Base-by-base conservation (phyloP, 176 grass and related monocot genomes). In the Oryza punctata region DNA sequence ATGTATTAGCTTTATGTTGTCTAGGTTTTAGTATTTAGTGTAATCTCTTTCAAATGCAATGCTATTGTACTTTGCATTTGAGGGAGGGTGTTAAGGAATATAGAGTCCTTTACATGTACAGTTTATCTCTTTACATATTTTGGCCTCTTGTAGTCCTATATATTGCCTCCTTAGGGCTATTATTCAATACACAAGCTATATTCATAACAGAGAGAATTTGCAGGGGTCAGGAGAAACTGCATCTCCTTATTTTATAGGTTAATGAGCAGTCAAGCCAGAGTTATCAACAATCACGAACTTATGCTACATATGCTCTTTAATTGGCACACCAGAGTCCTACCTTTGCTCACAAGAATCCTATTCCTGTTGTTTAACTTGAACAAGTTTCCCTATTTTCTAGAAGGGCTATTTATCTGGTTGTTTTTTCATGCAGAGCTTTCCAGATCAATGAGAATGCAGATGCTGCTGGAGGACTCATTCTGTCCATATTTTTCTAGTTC, bases 371-470 rank as follows among this genome's bases (percentile, higher is more conserved):
- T 70, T 65, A 25, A 3, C 27, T 70, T 0, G 38, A 70, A 41
- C 3, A 77, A 1, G 29, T 0, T 77, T 29, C 50, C 64, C 7
- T 63, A 65, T n/a, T 28, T 19, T 21, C 14, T 25, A 2, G 1
- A 65, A 26, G 37, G 3, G 33, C 26, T 21, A 15, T 81, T 44
- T 52, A 50, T 81, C 54, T 85, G 45, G 23, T 65, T 81, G 14
- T 52, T 12, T 67, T 77, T 18, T 23, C 23, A 5, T 52, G 41
- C 88, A 89, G 88, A 86, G 67, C 80, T 82, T 13, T 15, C 78
- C 33, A 3, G 78, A 89, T 67, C 44, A 82, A 71, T 82, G 66
- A 78, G 54, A 57, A 72, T 35, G 47, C 70, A 25, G 3, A 21
- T 33, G 19, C 40, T 41, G 10, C 38, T 63, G 37, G 33, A 73